Evolutionary conservation across 108 stramenopile species (phyloP).

Genomic region (Pseudonitzschia multistriata): DNA sequence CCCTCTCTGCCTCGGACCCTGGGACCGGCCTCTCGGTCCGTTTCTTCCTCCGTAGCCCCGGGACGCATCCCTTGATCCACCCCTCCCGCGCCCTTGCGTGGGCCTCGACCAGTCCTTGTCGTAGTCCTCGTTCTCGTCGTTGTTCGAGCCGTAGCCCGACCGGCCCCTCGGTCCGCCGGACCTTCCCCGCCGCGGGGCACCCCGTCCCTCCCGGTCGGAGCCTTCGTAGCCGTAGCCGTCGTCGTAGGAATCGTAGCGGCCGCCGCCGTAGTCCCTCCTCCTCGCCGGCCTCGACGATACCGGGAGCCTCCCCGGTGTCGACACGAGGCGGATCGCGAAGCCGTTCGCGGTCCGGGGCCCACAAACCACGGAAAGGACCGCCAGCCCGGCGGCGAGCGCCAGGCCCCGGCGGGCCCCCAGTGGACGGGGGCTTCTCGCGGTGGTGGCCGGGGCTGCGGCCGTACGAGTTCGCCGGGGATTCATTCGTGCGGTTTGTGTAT

Average conservation of each 20-base stretch:
- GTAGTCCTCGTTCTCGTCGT: neutral
- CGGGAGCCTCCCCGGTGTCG: conserved; percentile 2
- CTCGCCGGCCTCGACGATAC: neutral
- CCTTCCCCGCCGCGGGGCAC: no score
- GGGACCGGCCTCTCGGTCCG: neutral
- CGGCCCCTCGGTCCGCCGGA: no score
- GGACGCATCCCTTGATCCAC: no score
- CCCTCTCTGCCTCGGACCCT: neutral
- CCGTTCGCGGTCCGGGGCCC: no score
- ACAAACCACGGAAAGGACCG: no score
- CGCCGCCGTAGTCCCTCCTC: neutral
- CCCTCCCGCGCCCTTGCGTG: neutral
- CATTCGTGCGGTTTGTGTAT: no score
- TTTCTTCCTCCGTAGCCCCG: neutral
- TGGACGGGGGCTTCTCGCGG: no score
- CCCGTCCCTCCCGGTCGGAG: neutral
- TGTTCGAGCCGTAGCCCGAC: neutral
- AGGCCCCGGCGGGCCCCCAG: no score
- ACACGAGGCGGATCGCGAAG: neutral
- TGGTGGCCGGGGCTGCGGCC: no score
- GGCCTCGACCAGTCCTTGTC: neutral
- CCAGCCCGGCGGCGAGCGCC: no score
- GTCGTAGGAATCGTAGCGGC: neutral
- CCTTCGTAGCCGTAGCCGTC: neutral
- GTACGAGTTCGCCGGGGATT: no score